phyloP scores from a whole-genome alignment of 1,139 yeast species.

The Pichia norvegensis region DNA sequence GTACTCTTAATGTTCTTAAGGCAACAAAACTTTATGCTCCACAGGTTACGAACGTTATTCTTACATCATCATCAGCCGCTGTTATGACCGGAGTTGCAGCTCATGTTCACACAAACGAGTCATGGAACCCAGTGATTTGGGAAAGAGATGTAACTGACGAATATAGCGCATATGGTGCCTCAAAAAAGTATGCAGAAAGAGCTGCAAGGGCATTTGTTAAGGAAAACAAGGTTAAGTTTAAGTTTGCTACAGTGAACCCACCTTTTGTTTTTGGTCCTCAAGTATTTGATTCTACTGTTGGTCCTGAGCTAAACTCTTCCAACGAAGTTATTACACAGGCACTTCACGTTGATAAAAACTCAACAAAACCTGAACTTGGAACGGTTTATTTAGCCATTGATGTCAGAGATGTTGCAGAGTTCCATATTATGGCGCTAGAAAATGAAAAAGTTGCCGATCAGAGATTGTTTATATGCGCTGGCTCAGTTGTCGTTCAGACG shows the following conservation, averaged over 20 bases:
- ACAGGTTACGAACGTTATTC: constrained; percentile 42
- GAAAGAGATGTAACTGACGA: constrained; percentile 29
- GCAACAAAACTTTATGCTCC: constrained; percentile 39
- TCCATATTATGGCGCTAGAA: constrained; percentile 35
- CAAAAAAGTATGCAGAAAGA: constrained; percentile 45
- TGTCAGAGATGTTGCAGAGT: constrained; percentile 38
- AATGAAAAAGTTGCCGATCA: constrained; percentile 29
- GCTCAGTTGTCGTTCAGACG: constrained; percentile 33
- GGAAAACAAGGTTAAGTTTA: constrained; percentile 34
- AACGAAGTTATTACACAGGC: constrained; percentile 30
- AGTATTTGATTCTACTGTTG: constrained; percentile 28
- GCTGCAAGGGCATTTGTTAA: constrained; percentile 48
- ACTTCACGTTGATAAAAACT: constrained; percentile 23
- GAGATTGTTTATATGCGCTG: constrained; percentile 35
- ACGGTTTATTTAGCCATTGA: constrained; percentile 30
- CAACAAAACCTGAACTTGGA: constrained; percentile 15
- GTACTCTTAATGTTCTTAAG: constrained; percentile 39
- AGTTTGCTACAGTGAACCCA: constrained; percentile 40
- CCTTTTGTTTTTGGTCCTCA: constrained; percentile 45
- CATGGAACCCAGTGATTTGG: constrained; percentile 37
- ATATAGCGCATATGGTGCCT: constrained; percentile 37
- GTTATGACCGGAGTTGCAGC: constrained; percentile 21
- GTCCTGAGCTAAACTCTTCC: constrained; percentile 30
- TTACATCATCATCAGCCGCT: constrained; percentile 52
- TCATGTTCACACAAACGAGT: constrained; percentile 26